Base-by-base conservation (phyloP, 2,329 filamentous ascomycete species). In the Ceratocystis variospora region DNA sequence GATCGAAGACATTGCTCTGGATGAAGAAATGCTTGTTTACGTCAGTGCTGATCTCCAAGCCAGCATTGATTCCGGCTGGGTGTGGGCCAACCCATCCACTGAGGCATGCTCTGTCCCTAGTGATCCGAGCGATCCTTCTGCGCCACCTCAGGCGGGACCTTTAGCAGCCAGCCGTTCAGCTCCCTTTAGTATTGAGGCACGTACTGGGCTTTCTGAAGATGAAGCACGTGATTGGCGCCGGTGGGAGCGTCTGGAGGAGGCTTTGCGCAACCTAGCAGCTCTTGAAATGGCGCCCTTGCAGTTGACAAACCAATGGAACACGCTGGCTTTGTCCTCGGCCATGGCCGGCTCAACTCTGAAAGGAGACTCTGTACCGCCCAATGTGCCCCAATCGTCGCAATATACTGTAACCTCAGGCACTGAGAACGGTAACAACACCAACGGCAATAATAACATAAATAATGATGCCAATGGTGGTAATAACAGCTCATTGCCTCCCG, bases 21-120 rank as follows among this genome's bases (percentile, higher is more conserved):
- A 99, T 71, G 92, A 97, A 73, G 93, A 96, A 73, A 82, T 97
- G 70, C 77, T 97, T 33, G 89, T 87, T 0, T 96, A 96, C 71
- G 85, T 89, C 0, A 93, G 89, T 37, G 89, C 87, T 0, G 94
- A 97, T 75, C 79, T 95, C 71, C 93, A 97, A 75, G 88, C 87
- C 0, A 68, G 63, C n/a, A 68, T 68, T 12, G 67, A 68, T 64
- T 84, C 84, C 45, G 86, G 87, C 12, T 97, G 93, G 93, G 83
- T 92, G 3, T 96, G 92, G 93, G 64, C 59, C 7, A 68, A 53
- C 12, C 63, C 63, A 8, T 68, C 67, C 19, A 61, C 63, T 12
- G 64, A 62, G 12, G 62, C 44, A 7, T 68, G 67, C 48, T 3
- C 68, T 73, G 8, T 69, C 70, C 45, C 71, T 71, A 53, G 68